Percentiles rank a stretch among this genome's conserved stretches.
Evolutionary conservation across 129 eudicot species (phyloP).

Genomic region (Dittrichia graveolens): DNA sequence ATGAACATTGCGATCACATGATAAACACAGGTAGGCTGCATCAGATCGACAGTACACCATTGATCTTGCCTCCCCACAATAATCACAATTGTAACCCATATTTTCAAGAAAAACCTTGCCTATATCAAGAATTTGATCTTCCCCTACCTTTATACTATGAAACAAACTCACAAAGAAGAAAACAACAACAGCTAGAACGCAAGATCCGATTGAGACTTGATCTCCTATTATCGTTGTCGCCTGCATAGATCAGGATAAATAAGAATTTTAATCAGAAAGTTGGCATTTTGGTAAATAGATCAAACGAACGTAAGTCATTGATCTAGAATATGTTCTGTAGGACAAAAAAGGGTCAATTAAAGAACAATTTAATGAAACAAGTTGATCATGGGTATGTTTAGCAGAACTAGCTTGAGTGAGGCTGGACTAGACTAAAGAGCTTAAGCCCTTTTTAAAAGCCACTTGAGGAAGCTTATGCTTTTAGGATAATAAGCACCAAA

Average conservation of each 20-base stretch:
- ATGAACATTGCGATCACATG: constrained; percentile 88
- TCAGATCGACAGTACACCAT: constrained; percentile 90
- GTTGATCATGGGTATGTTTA: constrained; percentile 15
- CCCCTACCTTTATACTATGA: constrained; percentile 4
- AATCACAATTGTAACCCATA: constrained; percentile 80
- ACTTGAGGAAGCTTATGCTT: too few relatives aligned
- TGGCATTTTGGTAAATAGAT: constrained; percentile 1
- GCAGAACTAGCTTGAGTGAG: too few relatives aligned
- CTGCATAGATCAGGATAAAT: constrained; percentile 39
- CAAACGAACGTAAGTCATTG: constrained; percentile 4
- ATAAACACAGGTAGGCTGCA: constrained; percentile 84
- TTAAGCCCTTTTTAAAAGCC: too few relatives aligned
- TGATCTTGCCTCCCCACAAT: constrained; percentile 79
- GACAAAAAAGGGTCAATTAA: constrained; percentile 7
- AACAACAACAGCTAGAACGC: not conserved
- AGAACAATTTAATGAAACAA: constrained; percentile 11
- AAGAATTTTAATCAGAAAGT: constrained; percentile 23
- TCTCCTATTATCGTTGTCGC: not conserved
- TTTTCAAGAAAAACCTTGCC: constrained; percentile 14
- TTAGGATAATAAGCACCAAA: too few relatives aligned
- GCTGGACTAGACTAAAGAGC: too few relatives aligned
- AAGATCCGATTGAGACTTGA: too few relatives aligned
- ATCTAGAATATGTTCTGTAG: constrained; percentile 17
- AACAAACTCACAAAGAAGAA: not conserved
- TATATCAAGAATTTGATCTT: not conserved